A percentile compares a stretch with the other conserved stretches of the same genome.
Conservation (phyloP, 257 asterid species). For the Solanum arcanum region DNA sequence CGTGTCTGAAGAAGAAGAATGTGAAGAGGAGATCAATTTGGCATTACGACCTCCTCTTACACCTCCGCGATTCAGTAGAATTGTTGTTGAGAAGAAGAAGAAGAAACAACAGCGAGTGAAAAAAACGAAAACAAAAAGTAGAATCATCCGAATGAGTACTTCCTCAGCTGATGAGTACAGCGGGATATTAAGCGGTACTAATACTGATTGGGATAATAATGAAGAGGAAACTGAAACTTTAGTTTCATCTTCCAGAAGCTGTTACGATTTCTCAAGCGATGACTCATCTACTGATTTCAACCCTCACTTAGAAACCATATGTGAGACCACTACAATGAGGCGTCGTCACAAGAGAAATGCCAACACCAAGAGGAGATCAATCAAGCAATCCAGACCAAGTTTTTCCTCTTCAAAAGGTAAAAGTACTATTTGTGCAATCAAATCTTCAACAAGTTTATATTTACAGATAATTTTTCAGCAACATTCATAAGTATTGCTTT, state of each 20-base stretch:
- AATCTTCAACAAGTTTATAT: background rate
- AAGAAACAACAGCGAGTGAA: slow-evolving; percentile 11
- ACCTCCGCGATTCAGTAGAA: background rate
- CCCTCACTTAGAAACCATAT: slow-evolving; percentile 14
- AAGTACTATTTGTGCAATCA: background rate
- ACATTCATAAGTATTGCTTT: background rate
- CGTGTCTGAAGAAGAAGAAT: background rate
- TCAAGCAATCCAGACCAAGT: background rate
- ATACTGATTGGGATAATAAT: background rate
- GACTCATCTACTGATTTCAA: slow-evolving; percentile 25
- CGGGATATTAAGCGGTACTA: slow-evolving; percentile 36
- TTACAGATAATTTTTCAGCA: background rate
- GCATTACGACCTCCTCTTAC: slow-evolving; percentile 4
- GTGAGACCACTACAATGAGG: background rate
- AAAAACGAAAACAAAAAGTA: slow-evolving; percentile 17
- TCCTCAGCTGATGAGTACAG: slow-evolving; percentile 47
- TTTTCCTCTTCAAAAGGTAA: background rate
- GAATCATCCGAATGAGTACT: slow-evolving; percentile 36
- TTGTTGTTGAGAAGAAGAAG: background rate
- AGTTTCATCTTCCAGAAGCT: slow-evolving; percentile 19
- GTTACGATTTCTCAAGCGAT: slow-evolving; percentile 6
- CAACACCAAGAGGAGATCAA: slow-evolving; percentile 4
- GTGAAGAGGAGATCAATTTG: background rate
- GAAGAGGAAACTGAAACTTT: slow-evolving; percentile 24
- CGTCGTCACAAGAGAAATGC: slow-evolving; percentile 2